These are phyloP conservation scores for Aspergillus kassunensis DNA, from an alignment of 495 filamentous ascomycete genomes.

Conservation along the genomic window DNA sequence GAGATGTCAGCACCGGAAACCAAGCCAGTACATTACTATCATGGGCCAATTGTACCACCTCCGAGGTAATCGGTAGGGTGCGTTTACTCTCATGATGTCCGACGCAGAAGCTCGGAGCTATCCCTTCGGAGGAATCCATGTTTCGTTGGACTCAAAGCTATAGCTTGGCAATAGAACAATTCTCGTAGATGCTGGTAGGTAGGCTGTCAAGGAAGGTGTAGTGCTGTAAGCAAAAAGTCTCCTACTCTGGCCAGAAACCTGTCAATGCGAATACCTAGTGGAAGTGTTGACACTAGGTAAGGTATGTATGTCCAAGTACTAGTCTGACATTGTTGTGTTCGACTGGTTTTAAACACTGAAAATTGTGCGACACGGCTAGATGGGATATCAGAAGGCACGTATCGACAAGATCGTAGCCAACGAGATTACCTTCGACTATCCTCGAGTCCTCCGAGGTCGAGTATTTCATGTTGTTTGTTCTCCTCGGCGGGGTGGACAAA, in stretches of 20 bases:
- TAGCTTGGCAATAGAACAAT: too few relatives aligned
- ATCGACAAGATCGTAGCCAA: too few relatives aligned
- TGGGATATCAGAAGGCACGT: too few relatives aligned
- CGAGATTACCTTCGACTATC: too few relatives aligned
- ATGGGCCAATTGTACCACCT: slow-evolving; percentile 64
- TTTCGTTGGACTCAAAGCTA: slow-evolving; percentile 10
- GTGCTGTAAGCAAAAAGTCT: too few relatives aligned
- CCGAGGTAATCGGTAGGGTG: slow-evolving; percentile 53
- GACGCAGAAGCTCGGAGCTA: slow-evolving; percentile 65
- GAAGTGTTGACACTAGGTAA: background rate
- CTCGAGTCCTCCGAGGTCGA: background rate
- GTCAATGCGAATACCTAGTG: background rate
- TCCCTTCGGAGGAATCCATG: slow-evolving; percentile 51
- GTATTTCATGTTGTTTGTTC: background rate
- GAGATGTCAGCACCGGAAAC: background rate
- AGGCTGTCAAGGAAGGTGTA: too few relatives aligned
- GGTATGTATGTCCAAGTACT: background rate
- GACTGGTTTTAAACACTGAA: background rate
- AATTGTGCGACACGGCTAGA: too few relatives aligned
- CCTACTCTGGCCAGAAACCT: background rate
- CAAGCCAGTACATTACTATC: slow-evolving; percentile 44
- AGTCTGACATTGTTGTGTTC: background rate
- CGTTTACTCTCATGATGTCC: slow-evolving; percentile 79
- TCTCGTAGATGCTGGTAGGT: too few relatives aligned
- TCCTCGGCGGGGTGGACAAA: slow-evolving; percentile 18